Conservation (phyloP, 441 rosid species). For the Mallotus repandus region DNA sequence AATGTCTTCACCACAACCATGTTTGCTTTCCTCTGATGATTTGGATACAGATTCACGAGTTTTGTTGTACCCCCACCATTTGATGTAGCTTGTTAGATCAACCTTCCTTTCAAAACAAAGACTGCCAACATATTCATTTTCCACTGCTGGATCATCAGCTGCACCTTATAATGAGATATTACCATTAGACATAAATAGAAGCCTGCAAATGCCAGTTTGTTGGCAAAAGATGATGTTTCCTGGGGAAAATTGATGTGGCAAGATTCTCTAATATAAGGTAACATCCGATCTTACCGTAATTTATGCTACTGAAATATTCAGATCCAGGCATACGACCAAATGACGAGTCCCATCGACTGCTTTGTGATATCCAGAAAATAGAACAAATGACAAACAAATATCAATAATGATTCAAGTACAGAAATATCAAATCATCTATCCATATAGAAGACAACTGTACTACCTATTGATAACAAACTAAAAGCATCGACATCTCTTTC, state of each 20-base stretch:
- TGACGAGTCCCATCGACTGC: conserved; percentile 86
- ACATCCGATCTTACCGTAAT: conserved; percentile 50
- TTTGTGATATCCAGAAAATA: conserved; percentile 27
- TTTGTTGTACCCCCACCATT: conserved; percentile 90
- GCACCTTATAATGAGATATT: conserved; percentile 39
- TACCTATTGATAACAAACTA: too few species aligned
- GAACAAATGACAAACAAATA: conserved; percentile 19
- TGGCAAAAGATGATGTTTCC: conserved; percentile 3
- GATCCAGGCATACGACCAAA: conserved; percentile 72
- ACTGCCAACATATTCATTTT: conserved; percentile 65
- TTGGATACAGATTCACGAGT: conserved; percentile 63
- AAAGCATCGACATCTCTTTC: not conserved
- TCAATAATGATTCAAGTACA: conserved; percentile 13
- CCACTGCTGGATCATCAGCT: conserved; percentile 70
- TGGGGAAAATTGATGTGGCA: not conserved
- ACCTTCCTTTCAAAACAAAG: conserved; percentile 79
- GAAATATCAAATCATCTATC: not conserved
- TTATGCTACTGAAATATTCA: conserved; percentile 65
- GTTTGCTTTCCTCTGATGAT: conserved; percentile 63
- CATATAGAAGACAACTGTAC: too few species aligned
- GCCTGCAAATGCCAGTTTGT: conserved; percentile 8
- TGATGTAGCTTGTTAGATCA: conserved; percentile 77
- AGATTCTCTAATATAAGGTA: conserved; percentile 13
- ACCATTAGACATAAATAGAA: conserved; percentile 10
- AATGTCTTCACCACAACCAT: conserved; percentile 53